Evolutionary conservation across 192 early-diverging fungal species (phyloP), one percentile per base, ranked within the genome.

Genomic region (Funneliformis mosseae): DNA sequence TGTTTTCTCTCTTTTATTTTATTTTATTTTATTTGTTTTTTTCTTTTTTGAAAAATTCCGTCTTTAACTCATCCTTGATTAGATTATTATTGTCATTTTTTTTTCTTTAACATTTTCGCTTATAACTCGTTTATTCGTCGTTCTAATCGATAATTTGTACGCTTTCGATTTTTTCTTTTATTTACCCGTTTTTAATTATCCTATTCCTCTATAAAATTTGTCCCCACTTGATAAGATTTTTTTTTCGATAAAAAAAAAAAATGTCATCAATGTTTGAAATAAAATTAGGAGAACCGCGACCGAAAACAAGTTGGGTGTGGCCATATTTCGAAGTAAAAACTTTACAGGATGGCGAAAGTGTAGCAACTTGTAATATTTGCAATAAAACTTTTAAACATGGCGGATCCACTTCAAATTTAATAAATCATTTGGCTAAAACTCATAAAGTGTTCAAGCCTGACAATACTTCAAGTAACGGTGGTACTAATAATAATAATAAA

Each of bases 241-340:
- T 33, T 33, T 33, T 33, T 33, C 33, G 33, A 33, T 33, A 55
- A 55, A 55, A 55, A 50, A 14, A 14, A 50, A 67, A 67, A 67
- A 67, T 28, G 27, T 18, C 23, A 6, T 33, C 66, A 39, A 39
- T 68, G n/a, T 68, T 68, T 39, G 66, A 68, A 68, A 68, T 68
- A 39, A 68, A 68, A 68, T 27, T 68, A 68, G 66, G 66, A 33
- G 66, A 68, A 68, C 66, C 66, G 10, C 25, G 66, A 25, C 66
- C 66, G 25, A 68, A 68, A 68, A 68, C 66, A 33, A 33, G 27
- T 33, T 68, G 66, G 66, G 66, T 68, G 1, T 68, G 66, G 66
- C 66, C 66, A 33, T 68, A 68, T 68, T 68, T 68, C 25, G 66
- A 68, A 33, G 66, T 68, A 14, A 68, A 68, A 28, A 68, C 66